phyloP scores from a whole-genome alignment of 75 land plant genomes.

The Azolla pinnata region DNA sequence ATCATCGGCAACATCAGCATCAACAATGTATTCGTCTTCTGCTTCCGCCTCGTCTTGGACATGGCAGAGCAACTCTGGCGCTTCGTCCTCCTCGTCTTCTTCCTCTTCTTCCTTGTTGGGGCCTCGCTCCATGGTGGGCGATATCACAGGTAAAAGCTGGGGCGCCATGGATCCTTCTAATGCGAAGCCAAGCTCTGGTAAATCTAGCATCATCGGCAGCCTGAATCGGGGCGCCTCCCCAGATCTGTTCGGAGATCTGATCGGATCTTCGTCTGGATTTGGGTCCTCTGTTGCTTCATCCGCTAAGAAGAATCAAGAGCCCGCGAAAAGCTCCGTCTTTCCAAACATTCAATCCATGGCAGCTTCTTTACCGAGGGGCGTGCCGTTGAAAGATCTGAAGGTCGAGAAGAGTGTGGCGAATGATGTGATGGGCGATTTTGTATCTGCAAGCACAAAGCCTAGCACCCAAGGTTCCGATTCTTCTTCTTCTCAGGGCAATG shows the following conservation, averaged over 20 bases:
- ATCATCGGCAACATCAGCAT: background rate
- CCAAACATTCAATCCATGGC: slow-evolving; percentile 49
- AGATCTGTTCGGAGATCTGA: slow-evolving; percentile 77
- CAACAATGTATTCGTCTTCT: background rate
- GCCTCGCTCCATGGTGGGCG: slow-evolving; percentile 64
- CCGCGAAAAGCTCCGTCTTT: slow-evolving; percentile 11
- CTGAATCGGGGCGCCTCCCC: slow-evolving; percentile 23
- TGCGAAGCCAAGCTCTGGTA: slow-evolving; percentile 5
- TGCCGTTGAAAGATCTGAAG: slow-evolving; percentile 15
- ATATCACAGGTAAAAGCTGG: slow-evolving; percentile 83
- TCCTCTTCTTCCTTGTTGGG: background rate
- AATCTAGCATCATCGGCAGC: slow-evolving; percentile 19
- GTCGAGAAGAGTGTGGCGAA: background rate
- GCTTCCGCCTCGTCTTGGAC: background rate
- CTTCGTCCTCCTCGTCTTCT: background rate
- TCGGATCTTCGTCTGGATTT: slow-evolving; percentile 43
- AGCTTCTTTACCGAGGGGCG: slow-evolving; percentile 54
- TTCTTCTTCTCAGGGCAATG: background rate
- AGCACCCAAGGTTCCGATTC: background rate
- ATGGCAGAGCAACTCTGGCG: background rate
- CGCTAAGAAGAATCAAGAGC: slow-evolving; percentile 23
- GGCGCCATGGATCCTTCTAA: slow-evolving; percentile 7
- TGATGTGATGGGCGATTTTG: background rate
- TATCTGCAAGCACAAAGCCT: slow-evolving; percentile 3
- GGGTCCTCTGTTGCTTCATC: slow-evolving; percentile 35